Base-by-base conservation (phyloP, 2,329 filamentous ascomycete species). In the Beauveria sp. region DNA sequence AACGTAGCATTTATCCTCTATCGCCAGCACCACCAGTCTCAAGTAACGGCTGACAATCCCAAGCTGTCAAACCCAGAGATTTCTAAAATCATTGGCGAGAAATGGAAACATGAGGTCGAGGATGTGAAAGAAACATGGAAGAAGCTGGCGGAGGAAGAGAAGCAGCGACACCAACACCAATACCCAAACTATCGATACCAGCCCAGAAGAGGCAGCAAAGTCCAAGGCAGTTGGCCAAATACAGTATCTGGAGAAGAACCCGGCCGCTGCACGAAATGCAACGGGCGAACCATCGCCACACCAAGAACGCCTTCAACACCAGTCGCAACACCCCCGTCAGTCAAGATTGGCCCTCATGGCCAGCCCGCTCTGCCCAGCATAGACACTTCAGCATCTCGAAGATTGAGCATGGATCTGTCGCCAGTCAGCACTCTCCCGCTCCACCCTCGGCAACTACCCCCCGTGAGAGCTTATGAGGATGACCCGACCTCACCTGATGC, bases 151-250 rank as follows among this genome's bases (percentile, higher is more conserved):
- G 91, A 96, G 76, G 90, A 96, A 76, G 94, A 97, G 73, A 97
- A 97, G 78, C 80, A 86, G 63, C 88, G 90, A 20, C 94, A 99
- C 73, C 88, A 91, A 69, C 86, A 87, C 65, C 90, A 92, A 75
- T 96, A 97, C 72, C 94, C 94, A 2, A 89, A 91, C 66, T 99
- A 99, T 75, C 87, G 92, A 64, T 99, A 97, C 71, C 91, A 96
- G 72, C 94, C 94, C 41, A 87, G 90, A 22, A 84, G 90, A 41
- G 84, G 83, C 65, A 68, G 68, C 62, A 71, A 71, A 61, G 64
- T 63, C 4, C 69, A 72, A 62, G 67, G 70, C 62, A 67, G 63
- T 59, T 69, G 73, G 63, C 63, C 71, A 28, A 67, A 67, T 18
- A 70, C 72, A 18, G 70, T 73, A 2, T 68, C 73, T 1, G 76